phyloP scores from a whole-genome alignment of 2,329 filamentous ascomycete species.

The Monosporascus sp. region DNA sequence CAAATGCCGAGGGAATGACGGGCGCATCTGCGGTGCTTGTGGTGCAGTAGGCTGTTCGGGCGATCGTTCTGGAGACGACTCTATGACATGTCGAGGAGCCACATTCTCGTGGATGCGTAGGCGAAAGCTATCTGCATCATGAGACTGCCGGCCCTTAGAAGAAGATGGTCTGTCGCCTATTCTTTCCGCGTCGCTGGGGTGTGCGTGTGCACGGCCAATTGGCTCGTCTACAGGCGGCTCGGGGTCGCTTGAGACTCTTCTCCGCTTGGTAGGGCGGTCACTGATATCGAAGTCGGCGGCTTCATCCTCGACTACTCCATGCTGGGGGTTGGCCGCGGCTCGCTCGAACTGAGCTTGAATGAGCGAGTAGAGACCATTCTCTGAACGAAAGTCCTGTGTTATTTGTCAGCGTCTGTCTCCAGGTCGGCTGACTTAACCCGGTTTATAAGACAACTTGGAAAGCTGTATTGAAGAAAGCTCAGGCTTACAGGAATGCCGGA shows the following conservation, averaged over 20 bases:
- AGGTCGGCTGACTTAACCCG: neutral
- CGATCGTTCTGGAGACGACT: conserved; percentile 1
- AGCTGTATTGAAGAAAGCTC: neutral
- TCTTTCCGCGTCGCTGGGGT: conserved; percentile 3
- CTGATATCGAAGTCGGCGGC: conserved; percentile 20
- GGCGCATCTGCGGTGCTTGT: conserved; percentile 13
- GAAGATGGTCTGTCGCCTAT: neutral
- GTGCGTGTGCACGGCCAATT: conserved; percentile 5
- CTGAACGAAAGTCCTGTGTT: conserved; percentile 62
- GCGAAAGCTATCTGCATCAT: neutral
- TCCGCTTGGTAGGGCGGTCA: conserved; percentile 22
- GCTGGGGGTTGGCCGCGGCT: conserved; percentile 30
- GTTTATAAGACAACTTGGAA: neutral
- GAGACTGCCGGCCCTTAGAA: neutral
- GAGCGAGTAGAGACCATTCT: conserved; percentile 67
- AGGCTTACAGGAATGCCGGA: conserved; percentile 64
- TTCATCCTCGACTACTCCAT: conserved; percentile 22
- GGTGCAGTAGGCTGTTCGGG: conserved; percentile 20
- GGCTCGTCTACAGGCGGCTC: conserved; percentile 27
- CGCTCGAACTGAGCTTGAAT: conserved; percentile 64
- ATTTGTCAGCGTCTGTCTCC: conserved; percentile 11
- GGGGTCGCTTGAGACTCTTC: conserved; percentile 18
- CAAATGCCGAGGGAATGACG: conserved; percentile 15
- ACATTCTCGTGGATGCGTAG: neutral
- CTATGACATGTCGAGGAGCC: neutral